Base-by-base conservation (phyloP, 1,284 basidiomycete species). In the Bondarzewia mesenterica region DNA sequence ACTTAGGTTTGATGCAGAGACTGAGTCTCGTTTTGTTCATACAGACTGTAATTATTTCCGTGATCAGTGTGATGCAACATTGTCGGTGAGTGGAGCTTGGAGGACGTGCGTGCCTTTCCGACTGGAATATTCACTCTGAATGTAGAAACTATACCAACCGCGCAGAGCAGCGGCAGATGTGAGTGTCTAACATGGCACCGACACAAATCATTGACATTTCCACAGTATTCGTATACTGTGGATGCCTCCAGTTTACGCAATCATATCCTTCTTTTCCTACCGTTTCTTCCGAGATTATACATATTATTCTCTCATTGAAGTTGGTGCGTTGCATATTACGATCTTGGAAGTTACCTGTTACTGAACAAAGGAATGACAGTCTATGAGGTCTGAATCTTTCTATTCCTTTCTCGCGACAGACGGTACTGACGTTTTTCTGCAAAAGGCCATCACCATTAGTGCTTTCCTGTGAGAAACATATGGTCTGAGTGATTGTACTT, bases 241-340 rank as follows among this genome's bases (percentile, higher is more conserved):
- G 58, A 86, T 89, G 86, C 86, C 86, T 3, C 76, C 80, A 2
- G 72, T 89, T 43, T 92, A 89, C 63, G 83, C 85, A n/a, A 69
- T 93, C 59, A 80, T 93, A 50, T 90, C 89, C 1, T 93, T 93
- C 74, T 80, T 91, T 59, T 89, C 88, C 20, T 94, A 90, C 59
- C 78, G 91, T 4, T 93, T 71, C 68, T 93, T 90, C 71, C 76
- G 85, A 44, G 70, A 73, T 53, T 91, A 88, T 62, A 88, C 84
- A 35, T 90, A 93, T 63, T 93, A 89, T 61, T 80, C 80, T 25
- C 76, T 93, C 36, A 73, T 82, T 43, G 77, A 89, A 72, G 72
- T 80, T 50, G 75, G 85, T 84, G 60, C 56, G 80, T 70, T 20
- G 36, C 40, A 6, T 3, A 15, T 25, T 10, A 29, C 42, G 42